phyloP scores from a whole-genome alignment of 1,139 yeast genomes.

The Magnusiomyces ingens region DNA sequence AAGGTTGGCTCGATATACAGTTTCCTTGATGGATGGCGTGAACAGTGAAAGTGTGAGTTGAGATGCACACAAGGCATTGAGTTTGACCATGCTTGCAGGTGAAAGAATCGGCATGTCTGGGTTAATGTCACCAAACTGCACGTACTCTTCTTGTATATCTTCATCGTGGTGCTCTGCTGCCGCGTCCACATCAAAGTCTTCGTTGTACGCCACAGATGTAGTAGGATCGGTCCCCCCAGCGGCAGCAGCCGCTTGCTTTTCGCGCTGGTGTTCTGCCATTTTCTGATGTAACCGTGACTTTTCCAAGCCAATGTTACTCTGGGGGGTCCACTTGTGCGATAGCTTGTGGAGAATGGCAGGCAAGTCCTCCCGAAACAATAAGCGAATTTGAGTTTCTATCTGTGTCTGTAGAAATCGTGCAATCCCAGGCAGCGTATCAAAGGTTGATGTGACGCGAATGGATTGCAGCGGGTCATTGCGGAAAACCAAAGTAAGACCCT shows the following conservation, averaged over 20 bases:
- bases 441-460: conserved; percentile 75
- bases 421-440: conserved; percentile 77
- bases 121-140: conserved; percentile 44
- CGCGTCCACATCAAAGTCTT: background rate
- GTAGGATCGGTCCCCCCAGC: too few relatives aligned
- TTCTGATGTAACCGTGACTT: conserved; percentile 13
- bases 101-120: conserved; percentile 53
- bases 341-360: conserved; percentile 76
- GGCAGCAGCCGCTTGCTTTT: conserved; percentile 9
- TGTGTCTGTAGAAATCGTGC: conserved; percentile 75
- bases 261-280: conserved; percentile 6
- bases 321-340: conserved; percentile 62
- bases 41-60: conserved; percentile 71
- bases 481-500: conserved; percentile 80
- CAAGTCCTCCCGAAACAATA: conserved; percentile 72
- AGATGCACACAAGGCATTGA: conserved; percentile 64
- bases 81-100: conserved; percentile 62
- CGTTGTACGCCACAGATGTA: background rate
- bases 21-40: conserved; percentile 50
- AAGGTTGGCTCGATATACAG: conserved; percentile 46
- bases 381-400: conserved; percentile 74
- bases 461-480: conserved; percentile 83
- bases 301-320: conserved; percentile 27
- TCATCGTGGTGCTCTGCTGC: background rate
- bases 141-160: conserved; percentile 13